Evolutionary conservation across 768 basidiomycete genomes (phyloP).

Genomic region (Kwoniella europaea): DNA sequence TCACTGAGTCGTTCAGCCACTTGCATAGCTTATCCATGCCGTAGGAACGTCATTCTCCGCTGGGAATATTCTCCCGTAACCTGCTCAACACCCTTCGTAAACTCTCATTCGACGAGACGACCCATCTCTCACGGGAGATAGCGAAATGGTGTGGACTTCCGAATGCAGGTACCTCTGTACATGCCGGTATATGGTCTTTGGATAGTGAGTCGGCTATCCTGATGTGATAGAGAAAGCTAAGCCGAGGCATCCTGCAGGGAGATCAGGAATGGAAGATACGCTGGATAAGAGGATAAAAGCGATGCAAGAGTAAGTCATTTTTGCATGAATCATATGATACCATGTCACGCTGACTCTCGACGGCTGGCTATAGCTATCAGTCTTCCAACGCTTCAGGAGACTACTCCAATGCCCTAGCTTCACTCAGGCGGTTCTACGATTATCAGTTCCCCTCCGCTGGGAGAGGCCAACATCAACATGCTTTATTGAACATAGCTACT

Average conservation of each 20-base stretch:
- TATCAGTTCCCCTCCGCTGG: slow-evolving; percentile 52
- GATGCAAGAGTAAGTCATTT: slow-evolving; percentile 45
- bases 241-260: slow-evolving; percentile 18
- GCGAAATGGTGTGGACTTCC: slow-evolving; percentile 34
- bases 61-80: slow-evolving; percentile 49
- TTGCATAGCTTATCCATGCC: not conserved
- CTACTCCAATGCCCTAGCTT: slow-evolving; percentile 48
- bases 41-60: slow-evolving; percentile 45
- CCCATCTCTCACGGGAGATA: slow-evolving; percentile 40
- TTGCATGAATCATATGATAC: not conserved
- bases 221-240: too few relatives aligned
- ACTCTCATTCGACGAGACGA: slow-evolving; percentile 50
- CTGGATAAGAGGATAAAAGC: slow-evolving; percentile 45
- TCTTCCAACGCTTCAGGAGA: slow-evolving; percentile 45
- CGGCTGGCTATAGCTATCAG: slow-evolving; percentile 33
- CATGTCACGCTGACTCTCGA: not conserved
- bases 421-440: slow-evolving; percentile 54
- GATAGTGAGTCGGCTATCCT: slow-evolving; percentile 20
- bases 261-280: slow-evolving; percentile 47
- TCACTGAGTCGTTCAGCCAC: not conserved
- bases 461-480: slow-evolving; percentile 57
- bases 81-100: slow-evolving; percentile 38
- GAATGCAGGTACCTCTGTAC: slow-evolving; percentile 13
- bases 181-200: slow-evolving; percentile 20
- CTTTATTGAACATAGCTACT: slow-evolving; percentile 55